Evolutionary conservation across 331 rosid species (phyloP), one percentile per base, ranked within the genome.

Genomic region (Pyracantha coccinea): DNA sequence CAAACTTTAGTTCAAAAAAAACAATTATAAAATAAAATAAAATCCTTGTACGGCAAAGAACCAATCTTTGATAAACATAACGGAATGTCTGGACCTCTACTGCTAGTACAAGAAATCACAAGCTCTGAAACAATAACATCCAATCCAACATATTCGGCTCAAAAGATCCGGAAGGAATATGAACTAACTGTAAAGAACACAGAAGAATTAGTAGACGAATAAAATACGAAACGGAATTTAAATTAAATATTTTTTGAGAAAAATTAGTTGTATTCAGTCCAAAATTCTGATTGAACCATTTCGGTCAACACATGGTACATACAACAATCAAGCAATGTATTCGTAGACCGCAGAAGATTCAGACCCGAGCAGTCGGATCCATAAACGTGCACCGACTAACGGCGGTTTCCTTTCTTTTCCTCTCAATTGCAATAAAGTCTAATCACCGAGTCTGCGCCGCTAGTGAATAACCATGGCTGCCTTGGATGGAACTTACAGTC

Each of bases 401-500:
- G n/a, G 60, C 47, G 5, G 44, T 68, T 35, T 32, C 9, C 13
- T 47, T 15, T 57, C 29, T 74, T 54, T 72, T 62, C 85, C 68
- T 79, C 81, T 83, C 73, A 86, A 71, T 94, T 91, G 60, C 96
- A 91, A 77, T 84, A 90, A 41, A 88, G 89, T 86, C 82, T 91
- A 73, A 94, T 85, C 75, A 87, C 79, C 12, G 88, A 88, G 86
- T 94, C 98, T n/a, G 96, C 92, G 69, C 97, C 97, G 0, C 97
- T 96, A 0, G 97, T 90, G 79, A 94, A 94, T 77, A 94, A 68
- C 98, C 98, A 94, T 11, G 98, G 98, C 76, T 90, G 95, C 83
- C 92, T 83, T 2, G 98, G 98, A 86, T 94, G 98, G 80, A 94
- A 91, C 80, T 87, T 94, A 80, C 98, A 91, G 77, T 94, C 98